These are phyloP conservation scores for Colletotrichum kahawae DNA, from an alignment of 2,329 filamentous ascomycete species.

Conservation along the genomic window DNA sequence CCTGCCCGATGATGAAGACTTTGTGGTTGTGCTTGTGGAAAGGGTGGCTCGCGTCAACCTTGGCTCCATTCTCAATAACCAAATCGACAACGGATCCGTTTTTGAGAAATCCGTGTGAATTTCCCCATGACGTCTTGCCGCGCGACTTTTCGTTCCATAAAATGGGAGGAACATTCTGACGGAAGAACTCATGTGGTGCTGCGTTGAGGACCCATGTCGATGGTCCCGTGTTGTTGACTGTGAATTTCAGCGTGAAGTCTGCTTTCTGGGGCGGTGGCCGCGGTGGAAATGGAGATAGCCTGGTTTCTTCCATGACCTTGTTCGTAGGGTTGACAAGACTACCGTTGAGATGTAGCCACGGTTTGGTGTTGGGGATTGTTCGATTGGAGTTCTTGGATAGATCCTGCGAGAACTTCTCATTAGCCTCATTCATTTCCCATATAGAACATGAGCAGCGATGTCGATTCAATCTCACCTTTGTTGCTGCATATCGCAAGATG, in stretches of 20 bases:
- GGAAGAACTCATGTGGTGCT: constrained; percentile 4
- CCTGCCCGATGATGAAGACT: constrained; percentile 1
- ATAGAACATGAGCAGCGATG: accelerated
- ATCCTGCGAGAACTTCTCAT: neutral
- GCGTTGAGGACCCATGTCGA: constrained; percentile 1
- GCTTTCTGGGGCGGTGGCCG: neutral
- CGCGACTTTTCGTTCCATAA: neutral
- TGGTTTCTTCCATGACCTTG: neutral
- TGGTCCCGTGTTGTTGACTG: neutral
- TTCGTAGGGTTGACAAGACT: neutral
- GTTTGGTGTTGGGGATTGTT: neutral
- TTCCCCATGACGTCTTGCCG: neutral
- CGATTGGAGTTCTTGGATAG: neutral
- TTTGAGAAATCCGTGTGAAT: neutral
- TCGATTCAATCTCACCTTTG: neutral
- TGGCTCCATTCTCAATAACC: constrained; percentile 5
- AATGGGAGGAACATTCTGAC: constrained; percentile 9
- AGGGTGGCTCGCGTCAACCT: neutral
- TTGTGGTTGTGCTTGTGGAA: constrained; percentile 18
- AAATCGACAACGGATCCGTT: constrained; percentile 2
- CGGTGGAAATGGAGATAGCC: neutral
- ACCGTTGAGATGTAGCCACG: constrained; percentile 2
- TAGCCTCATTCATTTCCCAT: neutral
- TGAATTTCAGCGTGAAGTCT: neutral
- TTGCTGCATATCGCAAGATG: neutral